Conservation (phyloP, 78 protist genomes). For the Cavenderia fasciculata region DNA sequence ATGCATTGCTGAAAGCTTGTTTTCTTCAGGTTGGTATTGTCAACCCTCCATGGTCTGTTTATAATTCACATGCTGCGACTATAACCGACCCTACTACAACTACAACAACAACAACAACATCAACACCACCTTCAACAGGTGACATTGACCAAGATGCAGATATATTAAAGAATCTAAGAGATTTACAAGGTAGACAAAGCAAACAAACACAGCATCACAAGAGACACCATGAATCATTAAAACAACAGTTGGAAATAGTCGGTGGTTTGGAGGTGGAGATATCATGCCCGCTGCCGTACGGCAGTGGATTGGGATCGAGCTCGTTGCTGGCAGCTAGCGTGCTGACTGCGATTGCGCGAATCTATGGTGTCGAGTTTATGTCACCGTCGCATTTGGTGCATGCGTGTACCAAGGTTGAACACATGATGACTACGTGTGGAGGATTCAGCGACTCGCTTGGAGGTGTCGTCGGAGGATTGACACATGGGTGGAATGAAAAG, state of each 20-base stretch:
- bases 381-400: conserved; percentile 37
- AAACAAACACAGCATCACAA: no score
- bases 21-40: conserved; percentile 54
- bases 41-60: background rate
- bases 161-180: no score
- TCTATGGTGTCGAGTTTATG: conserved; percentile 31
- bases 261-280: conserved; percentile 78
- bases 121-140: no score
- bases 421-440: conserved; percentile 73
- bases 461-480: conserved; percentile 80
- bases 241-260: conserved; percentile 47
- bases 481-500: conserved; percentile 12
- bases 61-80: background rate
- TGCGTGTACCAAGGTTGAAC: no score
- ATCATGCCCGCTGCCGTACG: conserved; percentile 53
- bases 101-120: no score
- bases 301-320: conserved; percentile 83
- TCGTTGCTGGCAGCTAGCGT: conserved; percentile 75
- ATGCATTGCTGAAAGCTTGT: conserved; percentile 38
- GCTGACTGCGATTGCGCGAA: conserved; percentile 41
- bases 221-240: background rate
- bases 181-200: no score
- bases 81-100: background rate
- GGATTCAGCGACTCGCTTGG: conserved; percentile 92
- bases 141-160: no score